These are phyloP conservation scores for Odonthalia washingtoniensis DNA, from an alignment of 31 red algal species.

Conservation along the genomic window DNA sequence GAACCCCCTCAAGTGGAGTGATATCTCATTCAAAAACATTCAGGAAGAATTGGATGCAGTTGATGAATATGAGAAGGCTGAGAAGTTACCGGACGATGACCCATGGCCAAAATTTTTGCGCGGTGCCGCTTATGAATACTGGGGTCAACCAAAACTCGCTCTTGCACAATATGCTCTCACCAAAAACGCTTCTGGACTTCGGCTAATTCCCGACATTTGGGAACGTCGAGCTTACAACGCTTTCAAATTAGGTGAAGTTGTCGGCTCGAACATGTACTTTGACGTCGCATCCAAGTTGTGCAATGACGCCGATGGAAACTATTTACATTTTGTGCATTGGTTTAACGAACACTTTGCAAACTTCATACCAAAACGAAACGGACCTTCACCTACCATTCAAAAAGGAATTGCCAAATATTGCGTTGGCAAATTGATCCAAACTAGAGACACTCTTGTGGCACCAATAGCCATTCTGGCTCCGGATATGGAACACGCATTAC, in stretches of 20 bases:
- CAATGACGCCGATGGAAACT: slow-evolving; percentile 57
- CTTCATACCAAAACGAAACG: slow-evolving; percentile 65
- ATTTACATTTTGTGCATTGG: slow-evolving; percentile 73
- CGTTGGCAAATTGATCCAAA: slow-evolving; percentile 28
- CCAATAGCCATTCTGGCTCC: slow-evolving; percentile 16
- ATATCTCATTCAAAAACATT: slow-evolving; percentile 61
- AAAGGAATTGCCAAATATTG: slow-evolving; percentile 74
- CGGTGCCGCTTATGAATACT: slow-evolving; percentile 81
- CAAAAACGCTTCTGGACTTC: slow-evolving; percentile 14
- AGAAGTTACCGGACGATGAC: slow-evolving; percentile 51
- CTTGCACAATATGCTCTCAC: slow-evolving; percentile 59
- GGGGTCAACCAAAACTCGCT: slow-evolving; percentile 72
- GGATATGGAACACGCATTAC: slow-evolving; percentile 48
- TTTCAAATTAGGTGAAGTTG: slow-evolving; percentile 75
- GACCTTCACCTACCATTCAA: slow-evolving; percentile 56
- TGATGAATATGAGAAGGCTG: slow-evolving; percentile 66
- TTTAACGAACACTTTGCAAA: slow-evolving; percentile 73
- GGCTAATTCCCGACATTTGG: slow-evolving; percentile 66
- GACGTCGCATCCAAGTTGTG: slow-evolving; percentile 50
- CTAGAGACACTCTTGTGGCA: slow-evolving; percentile 55
- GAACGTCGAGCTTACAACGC: slow-evolving; percentile 69
- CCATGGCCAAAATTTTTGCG: slow-evolving; percentile 82
- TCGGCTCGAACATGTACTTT: slow-evolving; percentile 42
- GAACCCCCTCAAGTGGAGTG: slow-evolving; percentile 56
- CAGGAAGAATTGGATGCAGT: slow-evolving; percentile 70